Evolutionary conservation across 2,329 filamentous ascomycete genomes (phyloP), one percentile per base, ranked within the genome.

Genomic region (Fusarium setosum): DNA sequence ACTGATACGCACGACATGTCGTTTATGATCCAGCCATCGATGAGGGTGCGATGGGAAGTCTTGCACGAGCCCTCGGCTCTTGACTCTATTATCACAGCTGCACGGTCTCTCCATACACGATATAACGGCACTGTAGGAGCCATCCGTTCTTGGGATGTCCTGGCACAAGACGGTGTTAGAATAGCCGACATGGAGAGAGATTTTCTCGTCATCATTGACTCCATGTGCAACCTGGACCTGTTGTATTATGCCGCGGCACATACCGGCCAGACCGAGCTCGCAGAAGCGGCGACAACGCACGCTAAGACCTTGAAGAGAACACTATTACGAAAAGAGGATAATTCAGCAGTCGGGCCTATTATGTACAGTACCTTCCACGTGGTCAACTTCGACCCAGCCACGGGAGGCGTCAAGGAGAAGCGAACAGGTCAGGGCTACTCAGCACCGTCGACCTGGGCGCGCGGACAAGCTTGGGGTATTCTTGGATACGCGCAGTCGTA

Each of bases 1-100:
- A 84, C 77, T 5, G 82, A 85, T 53, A 86, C 84, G 0, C 84
- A 86, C 54, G 84, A 86, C 47, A 79, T 87, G 74, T 82, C 81
- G 0, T 86, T 86, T 63, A 85, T 86, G 65, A 81, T 86, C 4
- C 79, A 82, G 20, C 83, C 83, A 0, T 80, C 81, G 2, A 74
- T 84, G 50, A 81, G 81, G 34, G 79, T 80, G 13, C 77, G 81
- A 5, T 86, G 82, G 81, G 81, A 84, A 34, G 72, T 84, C 6
- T 76, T 78, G 0, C 75, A 77, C 0, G 78, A 82, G 38, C 44
- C 61, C 3, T 55, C 74, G 20, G 81, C 80, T 23, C 64, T 83
- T 1, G 68, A 78, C 1, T 76, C 77, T 11, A 74, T 85, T 7
- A 61, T 82, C 2, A 79, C 76, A 6, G 83, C 83, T 1, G 83